Percentiles rank a stretch among this genome's conserved stretches.
Conservation (phyloP, 352 stramenopile genomes). For the Globisporangium lucens region DNA sequence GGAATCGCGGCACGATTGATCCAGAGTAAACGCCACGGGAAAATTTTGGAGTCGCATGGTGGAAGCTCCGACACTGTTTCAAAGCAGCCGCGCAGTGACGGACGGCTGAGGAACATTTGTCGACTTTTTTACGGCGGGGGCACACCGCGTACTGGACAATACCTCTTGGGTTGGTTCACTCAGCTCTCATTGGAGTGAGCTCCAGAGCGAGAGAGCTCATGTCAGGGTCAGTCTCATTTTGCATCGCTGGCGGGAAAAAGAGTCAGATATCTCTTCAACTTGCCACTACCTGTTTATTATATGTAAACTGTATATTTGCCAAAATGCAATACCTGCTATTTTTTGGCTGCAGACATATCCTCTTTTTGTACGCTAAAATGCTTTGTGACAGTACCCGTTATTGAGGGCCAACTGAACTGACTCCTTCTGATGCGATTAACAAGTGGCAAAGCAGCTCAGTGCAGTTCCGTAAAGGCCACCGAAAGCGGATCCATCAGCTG, state of each 20-base stretch:
- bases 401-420: neutral
- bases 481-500: slow-evolving; percentile 9
- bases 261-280: neutral
- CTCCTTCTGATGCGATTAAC: neutral
- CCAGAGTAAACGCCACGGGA: neutral
- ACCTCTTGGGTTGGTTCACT: neutral
- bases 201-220: neutral
- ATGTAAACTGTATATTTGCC: neutral
- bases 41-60: slow-evolving; percentile 2
- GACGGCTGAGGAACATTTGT: neutral
- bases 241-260: neutral
- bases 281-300: neutral
- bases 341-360: neutral
- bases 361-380: neutral
- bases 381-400: neutral
- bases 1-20: slow-evolving; percentile 4
- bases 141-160: neutral
- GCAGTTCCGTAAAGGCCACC: slow-evolving; percentile 6
- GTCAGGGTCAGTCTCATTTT: neutral
- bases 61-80: neutral
- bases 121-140: neutral
- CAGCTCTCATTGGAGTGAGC: neutral
- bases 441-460: neutral
- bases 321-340: neutral
- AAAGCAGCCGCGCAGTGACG: too few species aligned